Evolutionary conservation across 163 green algal genomes (phyloP), one percentile per base, ranked within the genome.

Genomic region (Volvox carteri): DNA sequence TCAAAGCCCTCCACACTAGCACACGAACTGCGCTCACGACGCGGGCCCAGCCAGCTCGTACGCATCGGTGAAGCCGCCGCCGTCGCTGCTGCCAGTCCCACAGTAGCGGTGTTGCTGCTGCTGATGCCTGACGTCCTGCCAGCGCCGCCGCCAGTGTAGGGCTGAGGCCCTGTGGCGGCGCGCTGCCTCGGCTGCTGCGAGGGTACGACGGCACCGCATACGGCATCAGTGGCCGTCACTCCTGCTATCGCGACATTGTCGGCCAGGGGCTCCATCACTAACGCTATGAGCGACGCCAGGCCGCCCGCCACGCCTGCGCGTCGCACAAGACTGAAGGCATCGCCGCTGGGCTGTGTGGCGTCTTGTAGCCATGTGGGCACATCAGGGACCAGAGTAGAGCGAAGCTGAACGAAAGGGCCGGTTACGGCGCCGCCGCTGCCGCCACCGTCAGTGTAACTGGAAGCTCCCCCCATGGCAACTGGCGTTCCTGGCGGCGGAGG

Each of bases 351-450:
- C 23, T 60, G 37, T 0, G 12, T n/a, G 0, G 41, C 30, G 41
- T 84, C 52, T 60, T 86, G 78, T 25, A 86, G 39, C 50, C 35
- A 86, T 23, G 54, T 16, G 11, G 78, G 58, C 28, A 86, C 78
- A n/a, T 86, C 39, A 25, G 78, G 54, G 19, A 85, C 78, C 23
- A 85, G 19, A 11, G 54, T 1, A 3, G 56, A 39, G 18, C 56
- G 78, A 4, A 85, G 56, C 1, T 50, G 52, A 39, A 85, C 12
- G 5, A n/a, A 21, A 37, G 39, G 8, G 11, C n/a, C 2, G n/a
- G 6, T 14, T 21, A 1, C 48, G 30, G 48, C n/a, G 21, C 12
- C 50, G 33, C 12, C 56, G 37, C 54, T 23, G 18, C 35, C n/a
- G 52, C 75, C 28, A 30, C 52, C 30, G 75, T 28, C n/a, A 6